These are phyloP conservation scores for Bipolaris gigantea DNA, from an alignment of 2,329 filamentous ascomycete genomes.

Conservation along the genomic window DNA sequence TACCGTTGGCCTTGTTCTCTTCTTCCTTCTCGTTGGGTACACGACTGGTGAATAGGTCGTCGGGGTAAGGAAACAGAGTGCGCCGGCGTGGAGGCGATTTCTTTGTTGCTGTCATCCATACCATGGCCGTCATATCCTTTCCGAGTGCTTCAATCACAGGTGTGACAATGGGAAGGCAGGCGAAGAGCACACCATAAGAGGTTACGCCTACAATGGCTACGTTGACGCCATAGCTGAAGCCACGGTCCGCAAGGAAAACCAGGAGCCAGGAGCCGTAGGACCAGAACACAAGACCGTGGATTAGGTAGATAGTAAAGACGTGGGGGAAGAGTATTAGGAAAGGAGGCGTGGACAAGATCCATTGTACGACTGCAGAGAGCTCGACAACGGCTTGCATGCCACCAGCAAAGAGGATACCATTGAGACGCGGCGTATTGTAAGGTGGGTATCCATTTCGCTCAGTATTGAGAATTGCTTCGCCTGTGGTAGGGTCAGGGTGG, in stretches of 20 bases:
- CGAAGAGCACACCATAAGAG: conserved; percentile 41
- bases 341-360: conserved; percentile 45
- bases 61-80: conserved; percentile 40
- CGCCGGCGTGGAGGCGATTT: conserved; percentile 38
- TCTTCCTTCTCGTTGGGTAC: conserved; percentile 9
- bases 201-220: conserved; percentile 43
- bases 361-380: conserved; percentile 45
- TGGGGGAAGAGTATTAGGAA: conserved; percentile 52
- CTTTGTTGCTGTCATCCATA: conserved; percentile 43
- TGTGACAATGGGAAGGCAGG: conserved; percentile 42
- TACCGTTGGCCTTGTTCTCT: background rate
- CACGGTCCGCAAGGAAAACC: conserved; percentile 36
- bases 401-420: conserved; percentile 48
- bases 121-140: conserved; percentile 43
- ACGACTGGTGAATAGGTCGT: conserved; percentile 19
- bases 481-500: conserved; percentile 48
- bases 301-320: conserved; percentile 55
- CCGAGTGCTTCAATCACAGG: conserved; percentile 46
- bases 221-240: conserved; percentile 40
- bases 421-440: conserved; percentile 51
- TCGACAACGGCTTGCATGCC: conserved; percentile 45
- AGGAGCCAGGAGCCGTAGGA: conserved; percentile 45
- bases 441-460: conserved; percentile 44
- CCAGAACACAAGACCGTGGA: conserved; percentile 54
- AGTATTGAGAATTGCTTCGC: conserved; percentile 43